Evolutionary conservation across 768 basidiomycete species (phyloP), one percentile per base, ranked within the genome.

Genomic region (Neoboletus magnificus): DNA sequence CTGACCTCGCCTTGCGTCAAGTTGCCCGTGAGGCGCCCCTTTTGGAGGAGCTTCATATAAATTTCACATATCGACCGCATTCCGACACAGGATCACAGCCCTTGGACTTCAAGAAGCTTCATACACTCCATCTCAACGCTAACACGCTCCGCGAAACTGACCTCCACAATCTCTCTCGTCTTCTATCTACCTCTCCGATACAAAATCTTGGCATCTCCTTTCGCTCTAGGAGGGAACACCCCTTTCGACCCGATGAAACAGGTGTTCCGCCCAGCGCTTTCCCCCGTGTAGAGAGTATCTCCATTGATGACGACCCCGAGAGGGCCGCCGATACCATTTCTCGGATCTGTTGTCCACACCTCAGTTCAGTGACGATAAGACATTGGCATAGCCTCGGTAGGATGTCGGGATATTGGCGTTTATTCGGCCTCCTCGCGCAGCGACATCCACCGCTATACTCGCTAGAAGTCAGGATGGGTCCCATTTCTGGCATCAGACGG

Each of bases 1-100:
- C 60, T 15, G 62, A 61, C 30, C 43, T 54, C 11, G 55, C 59
- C n/a, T 39, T 63, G 37, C 47, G 35, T 18, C 62, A 64, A 32
- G 63, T 29, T 16, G 62, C 63, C 18, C 41, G 23, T 6, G 59
- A 63, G 16, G 52, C 55, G 5, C 63, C 62, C 11, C 35, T 46
- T 15, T 44, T 63, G 22, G 51, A 58, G 37, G 37, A 62, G 30
- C 49, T 65, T 1, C 43, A 44, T 27, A 52, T 61, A 4, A 22
- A 37, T 13, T 50, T 50, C 22, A 7, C 52, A 22, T 60, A 59
- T 22, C 53, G 50, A 10, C 41, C 41, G 9, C 41, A 52, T 22
- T 48, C 42, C 1, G 43, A 18, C 36, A n/a, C 29, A 33, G 43
- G 12, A 10, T 32, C 20, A 6, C 18, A n/a, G 3, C 50, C 58